phyloP scores from a whole-genome alignment of 2,329 filamentous ascomycete species.

The Bipolaris gigantea region DNA sequence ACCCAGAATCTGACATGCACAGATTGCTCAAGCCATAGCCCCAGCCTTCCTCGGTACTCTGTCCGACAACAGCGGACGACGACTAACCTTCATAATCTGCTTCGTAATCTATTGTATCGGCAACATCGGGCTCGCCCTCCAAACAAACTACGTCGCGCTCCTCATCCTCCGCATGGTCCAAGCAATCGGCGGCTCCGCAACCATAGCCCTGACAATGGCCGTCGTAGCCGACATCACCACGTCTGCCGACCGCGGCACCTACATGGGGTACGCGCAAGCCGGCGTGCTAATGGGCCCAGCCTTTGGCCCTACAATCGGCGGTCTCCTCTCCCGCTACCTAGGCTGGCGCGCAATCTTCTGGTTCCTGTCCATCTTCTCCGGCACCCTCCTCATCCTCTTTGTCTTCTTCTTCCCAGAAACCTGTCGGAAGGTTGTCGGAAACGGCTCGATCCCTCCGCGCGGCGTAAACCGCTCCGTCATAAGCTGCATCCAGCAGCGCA shows the following conservation, averaged over 20 bases:
- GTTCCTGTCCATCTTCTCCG: conserved; percentile 48
- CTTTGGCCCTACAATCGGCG: conserved; percentile 43
- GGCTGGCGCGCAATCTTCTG: conserved; percentile 48
- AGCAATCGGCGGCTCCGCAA: conserved; percentile 46
- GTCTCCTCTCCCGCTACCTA: conserved; percentile 34
- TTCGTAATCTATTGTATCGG: conserved; percentile 44
- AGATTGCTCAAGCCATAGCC: conserved; percentile 55
- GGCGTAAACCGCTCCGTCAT: conserved; percentile 38
- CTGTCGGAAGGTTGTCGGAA: conserved; percentile 49
- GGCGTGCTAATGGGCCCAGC: conserved; percentile 45
- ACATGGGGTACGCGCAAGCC: conserved; percentile 68
- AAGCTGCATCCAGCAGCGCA: conserved; percentile 34
- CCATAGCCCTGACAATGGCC: conserved; percentile 64
- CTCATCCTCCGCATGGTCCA: conserved; percentile 44
- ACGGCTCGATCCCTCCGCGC: conserved; percentile 40
- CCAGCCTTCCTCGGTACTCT: conserved; percentile 57
- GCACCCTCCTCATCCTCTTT: conserved; percentile 40
- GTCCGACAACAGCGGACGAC: conserved; percentile 55
- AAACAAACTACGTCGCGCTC: conserved; percentile 42
- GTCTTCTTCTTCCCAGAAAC: conserved; percentile 49
- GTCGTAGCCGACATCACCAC: conserved; percentile 74
- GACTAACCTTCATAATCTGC: conserved; percentile 55
- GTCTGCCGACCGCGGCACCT: conserved; percentile 70
- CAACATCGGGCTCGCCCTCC: conserved; percentile 43
- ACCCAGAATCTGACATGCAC: conserved; percentile 7